Evolutionary conservation across 2,329 filamentous ascomycete genomes (phyloP), one percentile per base, ranked within the genome.

Genomic region (Aciculosporium take): DNA sequence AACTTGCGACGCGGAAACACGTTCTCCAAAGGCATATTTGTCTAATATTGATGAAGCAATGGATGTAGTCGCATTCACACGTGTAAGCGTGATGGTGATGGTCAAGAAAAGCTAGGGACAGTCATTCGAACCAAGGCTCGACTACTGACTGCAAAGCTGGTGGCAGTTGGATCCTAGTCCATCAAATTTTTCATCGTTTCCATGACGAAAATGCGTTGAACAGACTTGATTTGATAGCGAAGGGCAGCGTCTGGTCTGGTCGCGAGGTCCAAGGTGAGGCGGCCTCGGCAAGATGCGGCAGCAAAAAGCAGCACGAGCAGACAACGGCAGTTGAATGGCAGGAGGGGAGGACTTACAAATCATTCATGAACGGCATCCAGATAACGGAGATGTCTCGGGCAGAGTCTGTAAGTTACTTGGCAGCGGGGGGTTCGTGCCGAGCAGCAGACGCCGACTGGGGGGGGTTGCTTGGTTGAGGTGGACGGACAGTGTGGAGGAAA

Each of bases 271-370:
- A 46, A 54, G 53, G 51, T 49, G 52, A 60, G 50, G 53, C 50
- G 55, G 51, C 59, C 61, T 60, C 48, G 59, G 55, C 55, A 50
- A 55, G 53, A 55, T 57, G 56, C 54, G 58, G 58, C 56, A 49
- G 49, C 53, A 54, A 54, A 53, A 57, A n/a, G n/a, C n/a, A n/a
- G n/a, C 54, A 36, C 15, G 29, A 32, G 29, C 33, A 30, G 27
- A 29, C 33, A 30, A n/a, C 18, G 28, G 18, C 37, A 25, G 21
- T 10, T n/a, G 10, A 17, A 35, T 12, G 21, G 33, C 43, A 48
- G 53, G 50, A 40, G 45, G 37, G 51, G 48, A 49, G 44, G 46
- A 71, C 68, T 67, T 62, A 71, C 68, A 64, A 67, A 61, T 67
- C 65, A 71, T 69, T 57, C 65, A 67, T 57, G 52, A 57, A 63